These are phyloP conservation scores for Wickerhamiella nectarea DNA, from an alignment of 805 yeast genomes.

Conservation along the genomic window DNA sequence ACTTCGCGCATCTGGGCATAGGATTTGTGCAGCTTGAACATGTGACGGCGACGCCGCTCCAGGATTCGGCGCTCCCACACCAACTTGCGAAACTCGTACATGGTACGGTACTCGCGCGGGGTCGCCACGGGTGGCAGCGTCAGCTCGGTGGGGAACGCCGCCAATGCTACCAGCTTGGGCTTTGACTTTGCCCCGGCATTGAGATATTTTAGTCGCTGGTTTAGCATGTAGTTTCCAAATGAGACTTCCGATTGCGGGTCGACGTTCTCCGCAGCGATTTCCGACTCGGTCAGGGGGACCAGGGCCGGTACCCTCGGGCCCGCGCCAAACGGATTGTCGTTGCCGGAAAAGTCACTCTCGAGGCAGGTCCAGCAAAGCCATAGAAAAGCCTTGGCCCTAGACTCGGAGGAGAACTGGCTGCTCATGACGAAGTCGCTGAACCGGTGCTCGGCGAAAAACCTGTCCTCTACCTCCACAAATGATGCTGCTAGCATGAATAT, in stretches of 20 bases:
- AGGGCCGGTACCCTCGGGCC: slow-evolving; percentile 32
- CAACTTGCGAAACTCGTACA: slow-evolving; percentile 15
- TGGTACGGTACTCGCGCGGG: slow-evolving; percentile 13
- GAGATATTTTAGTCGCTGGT: slow-evolving; percentile 28
- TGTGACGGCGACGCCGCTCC: slow-evolving; percentile 15
- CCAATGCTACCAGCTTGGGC: background rate
- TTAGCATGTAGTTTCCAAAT: slow-evolving; percentile 32
- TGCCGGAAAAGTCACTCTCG: slow-evolving; percentile 54
- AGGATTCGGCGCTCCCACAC: slow-evolving; percentile 14
- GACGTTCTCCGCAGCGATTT: slow-evolving; percentile 28
- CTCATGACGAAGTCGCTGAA: slow-evolving; percentile 51
- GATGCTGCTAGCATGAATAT: slow-evolving; percentile 60
- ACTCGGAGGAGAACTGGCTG: slow-evolving; percentile 42
- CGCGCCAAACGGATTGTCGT: slow-evolving; percentile 43
- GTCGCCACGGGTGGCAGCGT: slow-evolving; percentile 14
- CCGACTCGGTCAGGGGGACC: slow-evolving; percentile 20
- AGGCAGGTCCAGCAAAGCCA: slow-evolving; percentile 75
- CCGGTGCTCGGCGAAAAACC: slow-evolving; percentile 23
- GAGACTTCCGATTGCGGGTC: slow-evolving; percentile 33
- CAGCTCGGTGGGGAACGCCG: background rate
- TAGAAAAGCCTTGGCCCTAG: slow-evolving; percentile 57
- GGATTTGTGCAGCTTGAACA: slow-evolving; percentile 11
- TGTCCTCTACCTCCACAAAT: slow-evolving; percentile 36
- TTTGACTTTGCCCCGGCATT: slow-evolving; percentile 13
- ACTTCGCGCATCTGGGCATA: slow-evolving; percentile 22